Conservation (phyloP, 495 filamentous ascomycete species). For the Hypoxylon cercidicola region DNA sequence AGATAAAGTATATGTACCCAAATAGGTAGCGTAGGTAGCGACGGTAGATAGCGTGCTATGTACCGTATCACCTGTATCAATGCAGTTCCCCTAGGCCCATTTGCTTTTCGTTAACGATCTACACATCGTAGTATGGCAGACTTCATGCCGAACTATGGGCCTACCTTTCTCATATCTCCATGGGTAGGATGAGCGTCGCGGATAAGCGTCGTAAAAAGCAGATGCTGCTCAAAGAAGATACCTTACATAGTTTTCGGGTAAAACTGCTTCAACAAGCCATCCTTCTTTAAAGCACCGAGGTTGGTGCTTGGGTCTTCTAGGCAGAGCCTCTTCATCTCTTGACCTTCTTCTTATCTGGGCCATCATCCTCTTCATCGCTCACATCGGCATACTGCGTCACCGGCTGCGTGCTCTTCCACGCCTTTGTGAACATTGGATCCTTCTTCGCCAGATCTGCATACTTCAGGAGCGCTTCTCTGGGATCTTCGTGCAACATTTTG, state of each 20-base stretch:
- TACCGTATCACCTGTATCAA: not conserved
- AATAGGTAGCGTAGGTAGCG: too few species aligned
- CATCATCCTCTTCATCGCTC: slow-evolving; percentile 88
- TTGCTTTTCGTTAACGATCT: slow-evolving; percentile 1
- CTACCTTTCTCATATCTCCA: slow-evolving; percentile 19
- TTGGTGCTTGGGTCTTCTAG: not conserved
- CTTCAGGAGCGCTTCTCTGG: slow-evolving; percentile 90
- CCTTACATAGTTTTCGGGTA: slow-evolving; percentile 14
- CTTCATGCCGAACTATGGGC: slow-evolving; percentile 25
- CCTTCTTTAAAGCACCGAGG: not conserved
- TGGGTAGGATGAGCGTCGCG: slow-evolving; percentile 8
- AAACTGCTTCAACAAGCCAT: slow-evolving; percentile 15
- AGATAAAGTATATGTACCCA: too few species aligned
- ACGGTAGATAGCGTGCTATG: not conserved
- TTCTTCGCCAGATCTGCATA: slow-evolving; percentile 95
- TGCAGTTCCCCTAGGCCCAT: not conserved
- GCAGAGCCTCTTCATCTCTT: slow-evolving; percentile 52
- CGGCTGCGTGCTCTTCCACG: slow-evolving; percentile 92
- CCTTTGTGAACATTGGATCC: slow-evolving; percentile 92
- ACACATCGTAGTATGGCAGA: not conserved
- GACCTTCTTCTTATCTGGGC: slow-evolving; percentile 73
- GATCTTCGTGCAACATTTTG: slow-evolving; percentile 97
- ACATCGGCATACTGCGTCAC: slow-evolving; percentile 90
- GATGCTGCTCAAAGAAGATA: not conserved
- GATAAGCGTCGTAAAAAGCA: slow-evolving; percentile 17